Evolutionary conservation across 176 grass and related monocot species (phyloP).

Genomic region (Ensete ventricosum): DNA sequence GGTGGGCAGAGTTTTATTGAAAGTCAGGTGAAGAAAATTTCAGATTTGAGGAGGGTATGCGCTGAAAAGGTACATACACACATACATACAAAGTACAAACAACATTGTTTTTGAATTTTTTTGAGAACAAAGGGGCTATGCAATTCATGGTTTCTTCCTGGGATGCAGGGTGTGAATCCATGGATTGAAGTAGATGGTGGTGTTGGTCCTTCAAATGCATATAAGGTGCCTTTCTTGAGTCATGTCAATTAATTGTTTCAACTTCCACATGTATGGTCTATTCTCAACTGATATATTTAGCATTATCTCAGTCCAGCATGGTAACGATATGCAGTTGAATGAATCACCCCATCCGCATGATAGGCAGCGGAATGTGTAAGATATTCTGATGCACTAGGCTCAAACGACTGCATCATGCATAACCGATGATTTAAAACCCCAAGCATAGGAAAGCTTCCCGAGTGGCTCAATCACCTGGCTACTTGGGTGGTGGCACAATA

Average conservation of each 20-base stretch:
- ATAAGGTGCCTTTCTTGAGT: constrained; percentile 44
- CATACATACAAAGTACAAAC: neutral
- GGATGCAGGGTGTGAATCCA: constrained; percentile 75
- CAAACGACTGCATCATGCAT: too few relatives aligned
- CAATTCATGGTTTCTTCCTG: constrained; percentile 9
- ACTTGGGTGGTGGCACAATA: too few relatives aligned
- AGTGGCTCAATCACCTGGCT: too few relatives aligned
- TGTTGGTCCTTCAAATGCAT: constrained; percentile 80
- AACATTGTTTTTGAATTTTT: neutral
- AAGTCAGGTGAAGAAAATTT: constrained; percentile 98
- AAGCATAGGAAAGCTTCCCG: too few relatives aligned
- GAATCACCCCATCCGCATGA: too few relatives aligned
- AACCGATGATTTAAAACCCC: too few relatives aligned
- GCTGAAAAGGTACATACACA: constrained; percentile 70
- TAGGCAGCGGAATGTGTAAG: too few relatives aligned
- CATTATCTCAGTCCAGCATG: too few relatives aligned
- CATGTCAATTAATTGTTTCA: neutral
- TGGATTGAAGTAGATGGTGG: constrained; percentile 99
- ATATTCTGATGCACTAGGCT: too few relatives aligned
- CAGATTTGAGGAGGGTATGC: constrained; percentile 89
- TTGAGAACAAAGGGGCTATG: neutral
- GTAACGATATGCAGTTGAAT: too few relatives aligned
- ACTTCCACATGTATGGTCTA: too few relatives aligned
- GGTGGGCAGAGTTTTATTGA: constrained; percentile 99
- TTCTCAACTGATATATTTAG: too few relatives aligned